These are phyloP conservation scores for Przewalskia tangutica DNA, from an alignment of 257 asterid species.

Conservation along the genomic window DNA sequence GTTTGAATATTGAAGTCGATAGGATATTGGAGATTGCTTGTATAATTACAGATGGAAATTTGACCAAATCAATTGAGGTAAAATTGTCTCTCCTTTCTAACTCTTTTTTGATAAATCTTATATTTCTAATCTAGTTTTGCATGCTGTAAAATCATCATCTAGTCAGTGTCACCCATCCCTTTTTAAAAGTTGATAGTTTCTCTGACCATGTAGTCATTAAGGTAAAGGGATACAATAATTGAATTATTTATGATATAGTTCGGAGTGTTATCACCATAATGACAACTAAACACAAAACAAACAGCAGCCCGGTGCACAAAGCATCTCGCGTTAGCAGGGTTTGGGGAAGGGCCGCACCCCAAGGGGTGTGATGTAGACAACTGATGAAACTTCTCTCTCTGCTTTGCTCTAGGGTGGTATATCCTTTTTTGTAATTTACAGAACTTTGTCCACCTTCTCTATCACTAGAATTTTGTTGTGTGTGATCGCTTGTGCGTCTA, in stretches of 20 bases:
- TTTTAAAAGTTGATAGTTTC: not conserved
- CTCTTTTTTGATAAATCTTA: not conserved
- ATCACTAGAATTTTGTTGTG: not conserved
- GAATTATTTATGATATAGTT: not conserved
- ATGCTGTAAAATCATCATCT: not conserved
- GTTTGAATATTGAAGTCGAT: constrained; percentile 72
- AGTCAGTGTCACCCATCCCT: not conserved
- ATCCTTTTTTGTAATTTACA: not conserved
- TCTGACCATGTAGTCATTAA: not conserved
- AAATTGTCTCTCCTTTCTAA: not conserved
- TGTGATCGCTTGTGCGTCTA: not conserved
- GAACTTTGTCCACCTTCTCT: not conserved
- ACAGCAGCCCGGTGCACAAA: no score
- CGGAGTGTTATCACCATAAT: not conserved
- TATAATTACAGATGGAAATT: constrained; percentile 75
- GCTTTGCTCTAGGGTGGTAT: not conserved
- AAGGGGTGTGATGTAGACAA: no score
- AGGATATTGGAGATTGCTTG: constrained; percentile 96
- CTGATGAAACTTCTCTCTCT: constrained; percentile 3
- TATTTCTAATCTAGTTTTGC: not conserved
- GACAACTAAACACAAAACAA: not conserved
- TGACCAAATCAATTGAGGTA: constrained; percentile 76
- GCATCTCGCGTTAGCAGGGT: no score
- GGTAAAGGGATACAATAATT: not conserved
- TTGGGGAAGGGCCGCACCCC: no score